phyloP scores from a whole-genome alignment of 805 yeast genomes.

The Nakazawaea molendinolei region DNA sequence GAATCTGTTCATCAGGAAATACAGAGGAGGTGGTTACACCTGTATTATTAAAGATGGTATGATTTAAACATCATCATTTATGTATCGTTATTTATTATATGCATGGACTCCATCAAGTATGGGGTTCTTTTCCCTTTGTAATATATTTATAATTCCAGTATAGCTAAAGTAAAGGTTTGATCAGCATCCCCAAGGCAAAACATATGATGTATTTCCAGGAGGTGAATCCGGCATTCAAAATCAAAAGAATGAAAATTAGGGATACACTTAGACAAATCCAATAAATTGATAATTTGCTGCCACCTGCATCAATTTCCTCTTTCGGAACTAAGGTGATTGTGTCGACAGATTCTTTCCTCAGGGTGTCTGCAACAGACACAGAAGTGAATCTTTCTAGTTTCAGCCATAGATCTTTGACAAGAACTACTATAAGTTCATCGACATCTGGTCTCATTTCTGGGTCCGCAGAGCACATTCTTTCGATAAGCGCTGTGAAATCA shows the following conservation, averaged over 20 bases:
- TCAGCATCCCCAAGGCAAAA: too few species aligned
- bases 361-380: background rate
- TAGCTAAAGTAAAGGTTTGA: too few species aligned
- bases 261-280: too few species aligned
- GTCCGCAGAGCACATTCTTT: slow-evolving; percentile 19
- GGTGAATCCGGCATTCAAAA: too few species aligned
- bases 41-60: slow-evolving; percentile 16
- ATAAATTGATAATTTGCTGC: too few species aligned
- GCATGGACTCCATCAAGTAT: background rate
- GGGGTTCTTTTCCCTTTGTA: background rate
- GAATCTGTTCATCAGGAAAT: slow-evolving; percentile 13
- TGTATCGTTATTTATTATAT: background rate
- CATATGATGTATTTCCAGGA: too few species aligned
- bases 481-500: slow-evolving; percentile 26
- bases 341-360: slow-evolving; percentile 1
- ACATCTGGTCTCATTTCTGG: slow-evolving; percentile 38
- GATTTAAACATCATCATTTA: slow-evolving; percentile 10
- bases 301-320: too few species aligned
- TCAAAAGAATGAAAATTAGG: too few species aligned
- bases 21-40: slow-evolving; percentile 13
- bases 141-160: too few species aligned
- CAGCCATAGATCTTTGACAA: slow-evolving; percentile 15
- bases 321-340: background rate
- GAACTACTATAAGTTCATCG: slow-evolving; percentile 26
- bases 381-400: slow-evolving; percentile 1